These are phyloP conservation scores for Tetratostichococcus sp. DNA, from an alignment of 139 green algal genomes.

Conservation along the genomic window DNA sequence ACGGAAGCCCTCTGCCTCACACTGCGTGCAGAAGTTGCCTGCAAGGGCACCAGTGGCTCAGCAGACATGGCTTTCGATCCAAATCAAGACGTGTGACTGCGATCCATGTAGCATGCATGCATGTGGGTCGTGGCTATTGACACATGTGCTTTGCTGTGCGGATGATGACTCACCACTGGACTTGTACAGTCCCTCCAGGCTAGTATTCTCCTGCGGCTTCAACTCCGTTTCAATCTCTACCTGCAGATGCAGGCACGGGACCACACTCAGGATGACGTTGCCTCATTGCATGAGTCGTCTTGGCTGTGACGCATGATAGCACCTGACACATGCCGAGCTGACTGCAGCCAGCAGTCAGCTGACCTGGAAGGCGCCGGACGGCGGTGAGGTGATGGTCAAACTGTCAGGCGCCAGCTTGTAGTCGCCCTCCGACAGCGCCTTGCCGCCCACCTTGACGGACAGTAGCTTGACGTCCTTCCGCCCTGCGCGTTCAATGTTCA, in stretches of 20 bases:
- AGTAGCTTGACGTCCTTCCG: constrained; percentile 55
- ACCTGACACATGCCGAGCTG: no score
- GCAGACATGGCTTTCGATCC: no score
- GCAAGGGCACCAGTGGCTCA: no score
- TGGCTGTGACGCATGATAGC: no score
- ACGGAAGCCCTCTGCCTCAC: constrained; percentile 97
- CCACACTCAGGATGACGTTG: no score
- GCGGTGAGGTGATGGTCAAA: constrained; percentile 26
- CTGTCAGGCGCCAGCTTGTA: constrained; percentile 27
- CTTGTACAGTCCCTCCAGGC: constrained; percentile 87
- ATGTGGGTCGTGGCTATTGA: no score
- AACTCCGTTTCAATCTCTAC: constrained; percentile 72
- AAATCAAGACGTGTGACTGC: no score
- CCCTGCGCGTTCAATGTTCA: constrained; percentile 20
- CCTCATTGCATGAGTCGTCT: no score
- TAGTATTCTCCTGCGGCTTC: constrained; percentile 86
- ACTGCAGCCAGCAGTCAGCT: neutral
- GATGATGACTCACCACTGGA: constrained; percentile 36
- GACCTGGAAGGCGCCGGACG: constrained; percentile 24
- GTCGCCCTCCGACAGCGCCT: constrained; percentile 13
- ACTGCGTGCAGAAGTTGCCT: constrained; percentile 98
- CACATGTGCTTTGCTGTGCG: no score
- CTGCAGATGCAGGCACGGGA: no score
- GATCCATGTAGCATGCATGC: no score
- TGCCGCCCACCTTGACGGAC: constrained; percentile 42